Evolutionary conservation across 1,139 yeast species (phyloP), one percentile per base, ranked within the genome.

Genomic region (Lodderomyces pseudojiufengensis): DNA sequence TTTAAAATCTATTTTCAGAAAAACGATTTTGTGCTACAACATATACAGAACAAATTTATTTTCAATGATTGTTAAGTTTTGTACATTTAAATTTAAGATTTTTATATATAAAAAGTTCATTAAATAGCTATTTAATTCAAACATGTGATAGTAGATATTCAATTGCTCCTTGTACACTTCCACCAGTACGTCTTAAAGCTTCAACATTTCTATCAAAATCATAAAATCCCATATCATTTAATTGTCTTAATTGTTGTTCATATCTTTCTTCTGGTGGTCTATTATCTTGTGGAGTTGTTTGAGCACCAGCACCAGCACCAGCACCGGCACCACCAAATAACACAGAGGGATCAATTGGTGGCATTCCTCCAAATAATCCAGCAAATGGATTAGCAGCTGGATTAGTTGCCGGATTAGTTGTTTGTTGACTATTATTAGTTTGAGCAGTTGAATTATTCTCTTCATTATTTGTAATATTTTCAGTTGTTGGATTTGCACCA

Each of bases 231-330:
- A 92, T 86, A 55, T 92, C 98, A 57, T 92, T 92, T 57, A 92
- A 74, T 59, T 90, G 97, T 54, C 95, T 78, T 51, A 92, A 70
- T 57, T 92, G 97, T n/a, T 70, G 57, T 57, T 85, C 96, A 60
- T 83, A 92, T 44, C 95, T 75, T 59, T 87, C 97, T 67, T 92
- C 98, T 9, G 97, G 97, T 2, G 98, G 97, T 54, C 97, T 75
- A 44, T 61, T 83, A 52, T 90, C 97, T 10, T 63, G 74, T 5
- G 80, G 78, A 13, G 72, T 61, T 13, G 63, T 50, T 10, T 54
- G 45, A 9, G 63, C 51, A 4, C 29, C 31, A n/a, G 56, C 51
- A n/a, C 33, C 31, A 9, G 35, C 42, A 7, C 32, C 35, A 27
- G 45, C 50, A 39, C 47, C 52, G 14, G 64, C 62, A 16, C 64